phyloP scores from a whole-genome alignment of 2,329 filamentous ascomycete species.

The Leptodontidium sp. region DNA sequence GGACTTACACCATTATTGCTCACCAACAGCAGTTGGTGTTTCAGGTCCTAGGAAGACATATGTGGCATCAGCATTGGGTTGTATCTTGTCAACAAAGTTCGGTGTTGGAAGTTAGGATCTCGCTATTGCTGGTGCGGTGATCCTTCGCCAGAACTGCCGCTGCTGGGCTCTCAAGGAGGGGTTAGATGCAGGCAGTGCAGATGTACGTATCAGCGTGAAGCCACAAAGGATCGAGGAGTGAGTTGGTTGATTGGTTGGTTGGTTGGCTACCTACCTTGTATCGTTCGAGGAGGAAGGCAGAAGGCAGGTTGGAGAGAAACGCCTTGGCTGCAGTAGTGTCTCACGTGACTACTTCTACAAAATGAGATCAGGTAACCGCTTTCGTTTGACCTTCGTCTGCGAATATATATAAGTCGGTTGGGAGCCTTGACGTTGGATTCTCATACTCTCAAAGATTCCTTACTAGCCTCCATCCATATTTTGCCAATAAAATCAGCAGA shows the following conservation, averaged over 20 bases:
- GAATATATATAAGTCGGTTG: not conserved
- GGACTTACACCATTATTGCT: no score
- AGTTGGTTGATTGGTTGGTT: not conserved
- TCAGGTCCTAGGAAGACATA: no score
- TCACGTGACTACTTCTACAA: no score
- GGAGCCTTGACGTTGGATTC: not conserved
- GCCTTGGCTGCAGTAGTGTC: no score
- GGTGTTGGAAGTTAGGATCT: no score
- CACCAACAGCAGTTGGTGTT: no score
- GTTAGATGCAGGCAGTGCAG: not conserved
- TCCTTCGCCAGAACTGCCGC: no score
- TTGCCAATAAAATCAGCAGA: not conserved
- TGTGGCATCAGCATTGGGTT: no score
- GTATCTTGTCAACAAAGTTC: no score
- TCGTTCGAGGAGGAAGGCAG: not conserved
- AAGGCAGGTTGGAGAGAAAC: no score
- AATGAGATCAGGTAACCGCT: not conserved
- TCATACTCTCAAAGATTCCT: not conserved
- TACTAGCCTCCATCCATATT: not conserved
- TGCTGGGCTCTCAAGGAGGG: no score
- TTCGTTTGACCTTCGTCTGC: not conserved
- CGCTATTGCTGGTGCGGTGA: no score
- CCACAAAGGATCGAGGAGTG: not conserved
- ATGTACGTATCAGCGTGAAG: not conserved
- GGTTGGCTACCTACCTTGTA: not conserved